phyloP scores from a whole-genome alignment of 1,139 yeast genomes.

The Scheffersomyces stambukii region DNA sequence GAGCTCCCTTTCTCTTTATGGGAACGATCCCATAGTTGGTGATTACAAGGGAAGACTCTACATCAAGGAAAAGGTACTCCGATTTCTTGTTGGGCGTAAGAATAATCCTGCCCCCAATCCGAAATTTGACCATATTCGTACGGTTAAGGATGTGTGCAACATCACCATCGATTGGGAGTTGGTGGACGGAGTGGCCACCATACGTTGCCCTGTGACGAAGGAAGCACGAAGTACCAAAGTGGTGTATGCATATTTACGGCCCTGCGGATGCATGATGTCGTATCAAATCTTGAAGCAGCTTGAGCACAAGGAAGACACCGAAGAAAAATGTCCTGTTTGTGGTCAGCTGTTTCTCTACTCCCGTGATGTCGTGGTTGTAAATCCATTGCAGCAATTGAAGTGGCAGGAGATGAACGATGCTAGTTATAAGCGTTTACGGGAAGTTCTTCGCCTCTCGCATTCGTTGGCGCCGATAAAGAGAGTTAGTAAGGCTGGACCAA shows the following conservation, averaged over 20 bases:
- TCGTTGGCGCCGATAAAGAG: no score
- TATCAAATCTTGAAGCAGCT: slow-evolving; percentile 19
- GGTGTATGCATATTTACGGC: slow-evolving; percentile 25
- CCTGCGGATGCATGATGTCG: slow-evolving; percentile 41
- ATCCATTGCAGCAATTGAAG: slow-evolving; percentile 17
- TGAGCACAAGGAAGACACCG: slow-evolving; percentile 7
- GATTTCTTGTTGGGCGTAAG: slow-evolving; percentile 43
- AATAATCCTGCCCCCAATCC: slow-evolving; percentile 11
- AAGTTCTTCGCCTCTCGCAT: no score
- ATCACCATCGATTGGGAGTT: slow-evolving; percentile 23
- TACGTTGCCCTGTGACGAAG: slow-evolving; percentile 51
- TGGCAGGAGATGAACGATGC: no score
- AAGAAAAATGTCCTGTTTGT: slow-evolving; percentile 33
- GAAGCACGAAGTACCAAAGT: slow-evolving; percentile 20
- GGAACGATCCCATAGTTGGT: slow-evolving; percentile 48
- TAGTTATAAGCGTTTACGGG: no score
- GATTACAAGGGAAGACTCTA: slow-evolving; percentile 71
- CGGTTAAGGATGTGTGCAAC: slow-evolving; percentile 27
- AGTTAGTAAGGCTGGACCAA: no score
- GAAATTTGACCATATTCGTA: slow-evolving; percentile 38
- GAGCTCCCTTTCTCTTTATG: slow-evolving; percentile 23
- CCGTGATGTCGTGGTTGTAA: slow-evolving; percentile 31
- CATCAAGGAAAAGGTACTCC: slow-evolving; percentile 63
- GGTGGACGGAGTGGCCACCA: slow-evolving; percentile 16
- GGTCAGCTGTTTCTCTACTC: slow-evolving; percentile 16